Conservation (phyloP, 1,284 basidiomycete species). For the Dichomitus squalens region DNA sequence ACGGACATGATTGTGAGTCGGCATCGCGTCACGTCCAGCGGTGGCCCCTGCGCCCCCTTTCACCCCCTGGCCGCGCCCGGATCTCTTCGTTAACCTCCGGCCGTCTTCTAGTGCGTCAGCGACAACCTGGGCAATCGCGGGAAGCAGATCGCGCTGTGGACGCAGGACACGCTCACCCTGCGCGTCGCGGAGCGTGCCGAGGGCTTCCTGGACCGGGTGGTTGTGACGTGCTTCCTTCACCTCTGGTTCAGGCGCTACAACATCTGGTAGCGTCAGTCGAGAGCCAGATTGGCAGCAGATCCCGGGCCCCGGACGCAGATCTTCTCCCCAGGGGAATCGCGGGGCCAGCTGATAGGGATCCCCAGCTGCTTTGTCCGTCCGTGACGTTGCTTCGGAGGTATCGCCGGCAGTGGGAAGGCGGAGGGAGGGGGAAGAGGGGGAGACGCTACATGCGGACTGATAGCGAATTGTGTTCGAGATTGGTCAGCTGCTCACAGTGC, state of each 20-base stretch:
- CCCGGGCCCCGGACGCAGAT: too few relatives aligned
- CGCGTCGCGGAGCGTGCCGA: slow-evolving; percentile 43
- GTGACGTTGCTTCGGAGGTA: neutral
- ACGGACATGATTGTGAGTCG: slow-evolving; percentile 49
- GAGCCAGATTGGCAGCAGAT: neutral
- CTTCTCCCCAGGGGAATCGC: too few relatives aligned
- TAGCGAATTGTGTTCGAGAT: neutral
- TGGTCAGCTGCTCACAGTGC: neutral
- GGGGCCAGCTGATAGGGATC: too few relatives aligned
- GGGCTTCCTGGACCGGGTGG: slow-evolving; percentile 50
- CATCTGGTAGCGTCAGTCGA: slow-evolving; percentile 24
- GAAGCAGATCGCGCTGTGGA: slow-evolving; percentile 53
- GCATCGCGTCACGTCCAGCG: neutral
- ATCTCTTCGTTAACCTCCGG: slow-evolving; percentile 5
- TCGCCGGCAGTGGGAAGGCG: neutral
- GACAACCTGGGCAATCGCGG: slow-evolving; percentile 37
- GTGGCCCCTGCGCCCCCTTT: neutral
- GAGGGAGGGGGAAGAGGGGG: neutral
- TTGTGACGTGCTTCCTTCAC: slow-evolving; percentile 59
- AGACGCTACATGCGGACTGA: neutral
- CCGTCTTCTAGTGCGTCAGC: slow-evolving; percentile 49
- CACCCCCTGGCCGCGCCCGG: neutral
- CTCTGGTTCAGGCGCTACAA: slow-evolving; percentile 47
- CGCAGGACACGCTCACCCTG: slow-evolving; percentile 40
- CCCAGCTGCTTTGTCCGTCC: neutral